A percentile compares a stretch with the other conserved stretches of the same genome.
phyloP scores from a whole-genome alignment of 208 protist genomes.

The Willaertia magna region DNA sequence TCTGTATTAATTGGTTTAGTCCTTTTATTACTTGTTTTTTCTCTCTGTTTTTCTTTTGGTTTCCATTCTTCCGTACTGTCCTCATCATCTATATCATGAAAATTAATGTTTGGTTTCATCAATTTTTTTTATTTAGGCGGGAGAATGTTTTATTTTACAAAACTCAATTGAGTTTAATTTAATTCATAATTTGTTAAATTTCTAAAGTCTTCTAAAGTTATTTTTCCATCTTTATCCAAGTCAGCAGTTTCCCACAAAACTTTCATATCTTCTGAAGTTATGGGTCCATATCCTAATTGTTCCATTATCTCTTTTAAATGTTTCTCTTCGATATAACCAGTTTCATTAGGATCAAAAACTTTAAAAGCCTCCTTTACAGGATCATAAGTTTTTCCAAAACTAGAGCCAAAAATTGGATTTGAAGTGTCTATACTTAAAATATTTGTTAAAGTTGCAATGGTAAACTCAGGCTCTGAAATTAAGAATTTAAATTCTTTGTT shows the following conservation, averaged over 20 bases:
- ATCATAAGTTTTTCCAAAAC: background rate
- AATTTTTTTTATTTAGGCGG: no score
- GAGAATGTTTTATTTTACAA: no score
- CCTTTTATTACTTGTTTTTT: no score
- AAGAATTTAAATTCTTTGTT: constrained; percentile 79
- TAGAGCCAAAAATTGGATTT: background rate
- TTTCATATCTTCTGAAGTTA: constrained; percentile 59
- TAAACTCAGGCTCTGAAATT: constrained; percentile 46
- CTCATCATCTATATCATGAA: no score
- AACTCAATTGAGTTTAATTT: no score
- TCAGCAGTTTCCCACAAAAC: constrained; percentile 73
- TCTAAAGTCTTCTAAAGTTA: constrained; percentile 69
- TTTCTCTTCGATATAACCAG: constrained; percentile 58
- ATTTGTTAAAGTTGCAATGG: background rate
- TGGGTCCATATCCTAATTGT: constrained; percentile 59
- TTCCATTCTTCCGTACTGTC: no score
- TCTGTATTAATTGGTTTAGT: no score
- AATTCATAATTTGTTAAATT: constrained; percentile 58
- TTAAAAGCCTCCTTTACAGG: constrained; percentile 25
- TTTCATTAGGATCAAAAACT: constrained; percentile 69
- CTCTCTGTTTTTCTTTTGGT: no score
- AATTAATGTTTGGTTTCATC: no score
- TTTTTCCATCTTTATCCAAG: constrained; percentile 72
- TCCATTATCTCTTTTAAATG: constrained; percentile 62
- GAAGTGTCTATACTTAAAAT: background rate